Conservation (phyloP, 352 stramenopile species). For the Pythium insidiosum region DNA sequence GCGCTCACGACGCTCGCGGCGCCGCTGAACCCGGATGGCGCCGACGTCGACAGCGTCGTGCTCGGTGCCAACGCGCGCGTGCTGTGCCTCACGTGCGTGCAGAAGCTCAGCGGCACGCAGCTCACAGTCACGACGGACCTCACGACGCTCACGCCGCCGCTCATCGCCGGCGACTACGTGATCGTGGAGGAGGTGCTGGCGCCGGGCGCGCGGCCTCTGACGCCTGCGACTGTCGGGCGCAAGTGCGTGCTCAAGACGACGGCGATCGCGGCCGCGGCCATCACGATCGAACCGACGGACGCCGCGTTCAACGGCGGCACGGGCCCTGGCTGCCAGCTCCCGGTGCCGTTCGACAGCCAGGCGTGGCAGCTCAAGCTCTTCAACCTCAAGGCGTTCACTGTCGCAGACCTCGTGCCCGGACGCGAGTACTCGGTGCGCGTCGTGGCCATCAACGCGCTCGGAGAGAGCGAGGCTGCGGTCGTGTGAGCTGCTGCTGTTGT, state of each 20-base stretch:
- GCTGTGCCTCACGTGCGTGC: conserved; percentile 49
- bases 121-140: conserved; percentile 40
- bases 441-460: conserved; percentile 23
- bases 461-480: conserved; percentile 30
- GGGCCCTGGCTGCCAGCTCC: conserved; percentile 45
- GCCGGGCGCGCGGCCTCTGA: conserved; percentile 34
- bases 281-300: conserved; percentile 12
- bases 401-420: conserved; percentile 54
- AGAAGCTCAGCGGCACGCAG: conserved; percentile 28
- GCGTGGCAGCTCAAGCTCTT: conserved; percentile 53
- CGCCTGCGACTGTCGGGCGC: conserved; percentile 13
- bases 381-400: conserved; percentile 47
- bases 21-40: conserved; percentile 4
- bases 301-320: conserved; percentile 10
- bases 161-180: conserved; percentile 36
- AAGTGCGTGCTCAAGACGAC: conserved; percentile 43
- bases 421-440: conserved; percentile 62
- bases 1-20: conserved; percentile 19
- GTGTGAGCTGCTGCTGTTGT: conserved; percentile 3
- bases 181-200: conserved; percentile 49
- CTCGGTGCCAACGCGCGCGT: conserved; percentile 22
- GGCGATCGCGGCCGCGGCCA: background rate
- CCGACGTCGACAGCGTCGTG: conserved; percentile 18
- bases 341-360: conserved; percentile 34
- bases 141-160: conserved; percentile 8